phyloP scores from a whole-genome alignment of 2,329 filamentous ascomycete species.

The Fusarium oligoseptatum region DNA sequence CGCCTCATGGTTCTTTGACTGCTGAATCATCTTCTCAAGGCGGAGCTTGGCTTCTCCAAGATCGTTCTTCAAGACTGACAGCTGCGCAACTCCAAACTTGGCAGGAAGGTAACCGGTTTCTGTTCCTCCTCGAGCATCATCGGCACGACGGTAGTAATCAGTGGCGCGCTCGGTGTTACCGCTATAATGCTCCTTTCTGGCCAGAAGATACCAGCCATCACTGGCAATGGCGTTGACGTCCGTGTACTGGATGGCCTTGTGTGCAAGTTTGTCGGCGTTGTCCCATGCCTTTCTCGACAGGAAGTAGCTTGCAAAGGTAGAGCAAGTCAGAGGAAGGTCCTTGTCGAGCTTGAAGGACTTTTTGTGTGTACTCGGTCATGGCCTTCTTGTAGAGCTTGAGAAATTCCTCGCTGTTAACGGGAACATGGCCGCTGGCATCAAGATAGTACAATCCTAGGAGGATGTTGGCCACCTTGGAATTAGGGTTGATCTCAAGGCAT shows the following conservation, averaged over 20 bases:
- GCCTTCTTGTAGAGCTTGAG: conserved; percentile 88
- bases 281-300: conserved; percentile 83
- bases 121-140: conserved; percentile 91
- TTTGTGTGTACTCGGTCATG: conserved; percentile 94
- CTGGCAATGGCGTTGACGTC: conserved; percentile 97
- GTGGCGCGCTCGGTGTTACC: conserved; percentile 80
- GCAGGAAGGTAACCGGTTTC: conserved; percentile 93
- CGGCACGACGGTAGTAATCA: conserved; percentile 90
- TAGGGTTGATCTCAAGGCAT: conserved; percentile 81
- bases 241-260: conserved; percentile 94
- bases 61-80: conserved; percentile 86
- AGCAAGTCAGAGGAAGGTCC: conserved; percentile 88
- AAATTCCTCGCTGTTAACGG: conserved; percentile 88
- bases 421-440: conserved; percentile 84
- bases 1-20: conserved; percentile 85
- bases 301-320: conserved; percentile 92
- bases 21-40: conserved; percentile 93
- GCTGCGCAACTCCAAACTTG: conserved; percentile 93
- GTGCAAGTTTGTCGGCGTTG: conserved; percentile 87
- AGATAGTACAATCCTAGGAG: conserved; percentile 92
- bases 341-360: conserved; percentile 95
- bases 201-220: conserved; percentile 96
- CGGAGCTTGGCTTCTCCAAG: conserved; percentile 92
- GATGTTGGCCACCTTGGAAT: conserved; percentile 91
- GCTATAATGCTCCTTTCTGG: conserved; percentile 88